phyloP scores from a whole-genome alignment of 202 grass and related monocot genomes.

The Miscanthus sacchariflorus region DNA sequence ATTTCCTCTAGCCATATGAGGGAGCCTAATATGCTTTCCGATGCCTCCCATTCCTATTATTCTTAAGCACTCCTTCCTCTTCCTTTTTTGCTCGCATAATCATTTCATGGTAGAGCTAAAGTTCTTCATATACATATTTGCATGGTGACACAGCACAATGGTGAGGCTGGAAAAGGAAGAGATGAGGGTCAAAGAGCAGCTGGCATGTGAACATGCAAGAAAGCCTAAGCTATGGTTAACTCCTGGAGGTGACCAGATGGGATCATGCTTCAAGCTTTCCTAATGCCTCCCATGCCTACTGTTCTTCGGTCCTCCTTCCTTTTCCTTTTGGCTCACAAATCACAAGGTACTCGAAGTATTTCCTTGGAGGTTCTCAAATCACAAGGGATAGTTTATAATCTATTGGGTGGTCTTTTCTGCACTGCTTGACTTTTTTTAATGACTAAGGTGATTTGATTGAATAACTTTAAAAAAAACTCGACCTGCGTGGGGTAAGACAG shows the following conservation, averaged over 20 bases:
- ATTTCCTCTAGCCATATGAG: conserved; percentile 12
- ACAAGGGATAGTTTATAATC: too few species aligned
- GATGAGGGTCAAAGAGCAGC: conserved; percentile 14
- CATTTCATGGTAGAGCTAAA: neutral
- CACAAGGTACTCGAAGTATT: neutral
- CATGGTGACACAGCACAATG: neutral
- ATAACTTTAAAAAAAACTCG: too few species aligned
- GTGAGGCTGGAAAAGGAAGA: neutral
- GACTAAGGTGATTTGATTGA: too few species aligned
- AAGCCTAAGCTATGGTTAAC: neutral
- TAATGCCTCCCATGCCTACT: conserved; percentile 39
- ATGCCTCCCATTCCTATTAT: conserved; percentile 53
- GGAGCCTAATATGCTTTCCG: conserved; percentile 2
- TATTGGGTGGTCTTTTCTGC: too few species aligned
- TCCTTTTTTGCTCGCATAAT: conserved; percentile 2
- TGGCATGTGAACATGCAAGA: neutral
- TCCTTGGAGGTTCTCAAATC: neutral
- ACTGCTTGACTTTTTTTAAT: too few species aligned
- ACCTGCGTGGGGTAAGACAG: too few species aligned
- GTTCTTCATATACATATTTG: neutral
- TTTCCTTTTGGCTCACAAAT: conserved; percentile 6
- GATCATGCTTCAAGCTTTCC: conserved; percentile 11
- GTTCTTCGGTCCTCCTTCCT: conserved; percentile 43
- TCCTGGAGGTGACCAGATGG: neutral
- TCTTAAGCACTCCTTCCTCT: conserved; percentile 30